Conservation (phyloP, 106 monocot species). For the Agapanthus africanus region DNA sequence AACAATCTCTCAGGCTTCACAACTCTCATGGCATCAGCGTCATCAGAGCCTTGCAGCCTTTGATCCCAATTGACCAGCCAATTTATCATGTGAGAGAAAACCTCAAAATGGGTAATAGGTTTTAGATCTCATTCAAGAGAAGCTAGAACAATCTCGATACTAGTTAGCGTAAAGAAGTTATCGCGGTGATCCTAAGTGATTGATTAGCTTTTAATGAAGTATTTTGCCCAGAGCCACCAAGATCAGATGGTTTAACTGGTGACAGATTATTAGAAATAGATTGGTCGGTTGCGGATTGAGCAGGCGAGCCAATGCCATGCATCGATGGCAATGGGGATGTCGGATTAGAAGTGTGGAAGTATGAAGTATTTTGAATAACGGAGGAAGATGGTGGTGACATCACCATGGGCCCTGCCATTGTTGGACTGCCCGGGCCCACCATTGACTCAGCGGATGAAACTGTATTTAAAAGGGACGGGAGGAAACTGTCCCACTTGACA, state of each 20-base stretch:
- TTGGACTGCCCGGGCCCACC: constrained; percentile 22
- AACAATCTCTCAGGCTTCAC: constrained; percentile 46
- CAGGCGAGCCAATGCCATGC: constrained; percentile 71
- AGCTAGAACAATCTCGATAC: constrained; percentile 61
- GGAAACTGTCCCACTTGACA: constrained; percentile 84
- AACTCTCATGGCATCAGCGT: constrained; percentile 32
- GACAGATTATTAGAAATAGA: constrained; percentile 39
- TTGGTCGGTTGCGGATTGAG: constrained; percentile 72
- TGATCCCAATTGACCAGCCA: constrained; percentile 93
- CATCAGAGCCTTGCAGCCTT: constrained; percentile 38
- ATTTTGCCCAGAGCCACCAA: constrained; percentile 32
- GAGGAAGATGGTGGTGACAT: constrained; percentile 31
- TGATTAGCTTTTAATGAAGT: no score
- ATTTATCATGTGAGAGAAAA: constrained; percentile 76
- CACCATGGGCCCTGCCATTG: constrained; percentile 13
- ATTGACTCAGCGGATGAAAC: constrained; percentile 65
- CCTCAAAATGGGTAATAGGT: constrained; percentile 69
- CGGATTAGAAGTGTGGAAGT: constrained; percentile 52
- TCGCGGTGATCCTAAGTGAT: constrained; percentile 16
- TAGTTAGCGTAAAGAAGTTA: constrained; percentile 55
- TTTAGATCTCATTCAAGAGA: constrained; percentile 68
- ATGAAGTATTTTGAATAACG: constrained; percentile 25
- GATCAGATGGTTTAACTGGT: constrained; percentile 59
- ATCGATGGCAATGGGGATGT: constrained; percentile 66
- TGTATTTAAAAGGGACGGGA: constrained; percentile 64